These are phyloP conservation scores for Leptodontidium sp. DNA, from an alignment of 2,329 filamentous ascomycete species.

Conservation along the genomic window DNA sequence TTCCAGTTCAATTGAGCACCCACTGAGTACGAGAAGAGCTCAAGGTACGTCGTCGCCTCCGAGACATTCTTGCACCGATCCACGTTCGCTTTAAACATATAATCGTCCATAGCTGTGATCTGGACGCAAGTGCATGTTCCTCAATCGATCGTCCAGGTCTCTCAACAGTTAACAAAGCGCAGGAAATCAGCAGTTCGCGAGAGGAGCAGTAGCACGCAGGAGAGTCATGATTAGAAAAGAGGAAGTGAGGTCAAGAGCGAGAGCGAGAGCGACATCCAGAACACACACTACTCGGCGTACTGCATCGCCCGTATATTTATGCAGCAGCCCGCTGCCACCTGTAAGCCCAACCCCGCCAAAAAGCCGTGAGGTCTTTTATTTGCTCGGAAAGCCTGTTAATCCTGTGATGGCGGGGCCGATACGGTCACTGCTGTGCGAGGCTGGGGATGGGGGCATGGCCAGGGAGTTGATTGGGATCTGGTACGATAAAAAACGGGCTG, in stretches of 20 bases:
- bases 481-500: neutral
- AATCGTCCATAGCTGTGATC: slow-evolving; percentile 45
- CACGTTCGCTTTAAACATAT: slow-evolving; percentile 47
- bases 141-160: neutral
- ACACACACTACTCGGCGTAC: slow-evolving; percentile 21
- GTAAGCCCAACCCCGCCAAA: slow-evolving; percentile 24
- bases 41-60: slow-evolving; percentile 44
- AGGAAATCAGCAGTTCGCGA: neutral
- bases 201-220: neutral
- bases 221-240: neutral
- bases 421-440: neutral
- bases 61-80: slow-evolving; percentile 39
- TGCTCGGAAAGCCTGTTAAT: neutral
- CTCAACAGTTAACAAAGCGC: neutral
- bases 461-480: slow-evolving; percentile 7
- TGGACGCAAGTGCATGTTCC: slow-evolving; percentile 17
- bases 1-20: slow-evolving; percentile 20
- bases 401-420: slow-evolving; percentile 5
- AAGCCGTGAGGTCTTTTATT: slow-evolving; percentile 7
- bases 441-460: neutral
- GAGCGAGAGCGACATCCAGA: neutral
- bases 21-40: slow-evolving; percentile 47
- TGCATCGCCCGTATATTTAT: slow-evolving; percentile 12
- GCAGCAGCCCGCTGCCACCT: slow-evolving; percentile 10
- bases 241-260: neutral